Evolutionary conservation across 345 rosid genomes (phyloP).

Genomic region (Conringia planisiliqua): DNA sequence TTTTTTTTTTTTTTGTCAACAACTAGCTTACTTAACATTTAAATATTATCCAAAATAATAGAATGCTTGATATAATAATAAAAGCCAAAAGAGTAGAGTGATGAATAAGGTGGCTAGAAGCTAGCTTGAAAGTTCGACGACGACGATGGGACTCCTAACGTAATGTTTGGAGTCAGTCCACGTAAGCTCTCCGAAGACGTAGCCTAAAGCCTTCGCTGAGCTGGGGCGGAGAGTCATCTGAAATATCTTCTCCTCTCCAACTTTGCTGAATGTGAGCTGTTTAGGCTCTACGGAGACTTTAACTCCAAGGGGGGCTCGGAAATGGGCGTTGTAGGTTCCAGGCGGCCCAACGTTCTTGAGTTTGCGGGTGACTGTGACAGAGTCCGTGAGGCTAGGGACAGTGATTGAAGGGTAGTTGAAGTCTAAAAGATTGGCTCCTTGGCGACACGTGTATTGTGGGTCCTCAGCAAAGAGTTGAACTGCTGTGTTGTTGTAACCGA

Average conservation of each 20-base stretch:
- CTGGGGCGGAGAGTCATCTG: conserved; percentile 20
- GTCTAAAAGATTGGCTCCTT: conserved; percentile 40
- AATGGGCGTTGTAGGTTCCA: conserved; percentile 40
- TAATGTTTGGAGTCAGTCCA: conserved; percentile 36
- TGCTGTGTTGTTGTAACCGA: conserved; percentile 49
- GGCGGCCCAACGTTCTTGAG: conserved; percentile 73
- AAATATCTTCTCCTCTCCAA: conserved; percentile 56
- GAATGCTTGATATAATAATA: background rate
- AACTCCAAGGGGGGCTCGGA: conserved; percentile 44
- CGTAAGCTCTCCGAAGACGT: conserved; percentile 45
- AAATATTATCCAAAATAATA: background rate
- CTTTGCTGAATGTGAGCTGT: conserved; percentile 38
- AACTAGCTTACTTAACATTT: background rate
- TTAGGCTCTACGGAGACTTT: conserved; percentile 47
- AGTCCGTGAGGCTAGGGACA: conserved; percentile 32
- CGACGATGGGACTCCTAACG: conserved; percentile 44
- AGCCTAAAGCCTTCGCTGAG: conserved; percentile 26
- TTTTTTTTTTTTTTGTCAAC: background rate
- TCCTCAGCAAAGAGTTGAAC: conserved; percentile 35
- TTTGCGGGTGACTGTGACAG: conserved; percentile 40
- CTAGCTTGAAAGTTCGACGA: conserved; percentile 7
- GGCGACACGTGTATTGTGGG: conserved; percentile 36
- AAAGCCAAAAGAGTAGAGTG: background rate
- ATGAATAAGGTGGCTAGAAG: background rate
- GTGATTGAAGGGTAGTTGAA: conserved; percentile 78